Evolutionary conservation across 345 rosid genomes (phyloP), one percentile per base, ranked within the genome.

Genomic region (Melaleuca quinquenervia): DNA sequence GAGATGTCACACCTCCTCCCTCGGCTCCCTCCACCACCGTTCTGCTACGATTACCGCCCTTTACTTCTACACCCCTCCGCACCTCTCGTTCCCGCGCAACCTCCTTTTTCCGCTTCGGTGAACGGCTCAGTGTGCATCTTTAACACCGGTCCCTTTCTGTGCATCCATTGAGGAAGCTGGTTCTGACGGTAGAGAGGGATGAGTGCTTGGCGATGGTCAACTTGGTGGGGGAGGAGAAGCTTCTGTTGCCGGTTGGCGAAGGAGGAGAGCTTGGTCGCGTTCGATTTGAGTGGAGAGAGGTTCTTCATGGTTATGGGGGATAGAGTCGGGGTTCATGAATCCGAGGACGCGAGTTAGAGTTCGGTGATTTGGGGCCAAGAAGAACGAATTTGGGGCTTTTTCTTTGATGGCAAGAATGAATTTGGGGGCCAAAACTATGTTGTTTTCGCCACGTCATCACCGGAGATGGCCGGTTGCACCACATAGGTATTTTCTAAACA

Each of bases 341-440:
- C 94, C 0, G 99, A 96, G 86, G 98, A 97, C 92, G 99, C 99
- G 45, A 92, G 89, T n/a, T n/a, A n/a, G n/a, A n/a, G n/a, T n/a
- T n/a, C n/a, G n/a, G n/a, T n/a, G n/a, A n/a, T n/a, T n/a, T n/a
- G n/a, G n/a, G n/a, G n/a, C n/a, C n/a, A n/a, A n/a, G n/a, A n/a
- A n/a, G n/a, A n/a, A n/a, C n/a, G n/a, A n/a, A n/a, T n/a, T n/a
- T n/a, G n/a, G n/a, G n/a, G n/a, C n/a, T n/a, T n/a, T n/a, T n/a
- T n/a, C n/a, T n/a, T n/a, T n/a, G n/a, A n/a, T n/a, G n/a, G n/a
- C n/a, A n/a, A n/a, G n/a, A n/a, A n/a, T n/a, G n/a, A n/a, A n/a
- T n/a, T n/a, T n/a, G n/a, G n/a, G n/a, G n/a, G n/a, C n/a, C n/a
- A n/a, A n/a, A n/a, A n/a, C n/a, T n/a, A n/a, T n/a, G n/a, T n/a